Evolutionary conservation across 257 asterid genomes (phyloP).

Genomic region (Fraxinus pennsylvanica): DNA sequence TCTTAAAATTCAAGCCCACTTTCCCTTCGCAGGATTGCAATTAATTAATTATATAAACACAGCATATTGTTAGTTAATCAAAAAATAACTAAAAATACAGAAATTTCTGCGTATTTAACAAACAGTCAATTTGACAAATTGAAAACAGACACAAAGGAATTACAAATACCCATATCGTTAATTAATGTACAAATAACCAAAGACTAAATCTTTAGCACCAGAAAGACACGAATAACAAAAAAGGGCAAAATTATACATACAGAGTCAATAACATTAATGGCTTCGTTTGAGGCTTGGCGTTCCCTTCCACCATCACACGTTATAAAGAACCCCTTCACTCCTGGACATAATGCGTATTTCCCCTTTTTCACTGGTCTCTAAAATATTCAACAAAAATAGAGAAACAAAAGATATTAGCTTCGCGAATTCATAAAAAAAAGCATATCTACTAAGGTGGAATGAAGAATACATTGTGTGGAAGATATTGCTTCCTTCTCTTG

Average conservation of each 20-base stretch:
- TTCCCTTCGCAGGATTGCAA: not conserved
- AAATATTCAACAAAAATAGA: constrained; percentile 6
- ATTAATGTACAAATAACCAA: constrained; percentile 19
- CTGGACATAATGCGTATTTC: constrained; percentile 74
- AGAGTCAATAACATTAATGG: constrained; percentile 81
- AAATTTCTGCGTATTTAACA: constrained; percentile 1
- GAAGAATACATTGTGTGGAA: constrained; percentile 61
- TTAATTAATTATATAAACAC: not conserved
- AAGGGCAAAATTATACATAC: constrained; percentile 40
- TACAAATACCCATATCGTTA: not conserved
- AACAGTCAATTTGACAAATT: not conserved
- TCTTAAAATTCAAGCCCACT: not conserved
- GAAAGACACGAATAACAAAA: not conserved
- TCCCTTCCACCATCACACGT: constrained; percentile 98
- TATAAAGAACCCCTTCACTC: constrained; percentile 88
- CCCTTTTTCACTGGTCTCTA: constrained; percentile 89
- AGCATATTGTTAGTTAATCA: not conserved
- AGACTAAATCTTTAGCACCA: not conserved
- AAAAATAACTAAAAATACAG: not conserved
- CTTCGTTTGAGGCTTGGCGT: constrained; percentile 82
- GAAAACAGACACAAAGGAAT: constrained; percentile 2
- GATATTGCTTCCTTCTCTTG: constrained; percentile 75
- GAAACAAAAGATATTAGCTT: not conserved
- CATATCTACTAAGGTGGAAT: not conserved
- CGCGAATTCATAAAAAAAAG: constrained; percentile 2